Evolutionary conservation across 345 rosid genomes (phyloP), one percentile per base, ranked within the genome.

Genomic region (Brassica cretica): DNA sequence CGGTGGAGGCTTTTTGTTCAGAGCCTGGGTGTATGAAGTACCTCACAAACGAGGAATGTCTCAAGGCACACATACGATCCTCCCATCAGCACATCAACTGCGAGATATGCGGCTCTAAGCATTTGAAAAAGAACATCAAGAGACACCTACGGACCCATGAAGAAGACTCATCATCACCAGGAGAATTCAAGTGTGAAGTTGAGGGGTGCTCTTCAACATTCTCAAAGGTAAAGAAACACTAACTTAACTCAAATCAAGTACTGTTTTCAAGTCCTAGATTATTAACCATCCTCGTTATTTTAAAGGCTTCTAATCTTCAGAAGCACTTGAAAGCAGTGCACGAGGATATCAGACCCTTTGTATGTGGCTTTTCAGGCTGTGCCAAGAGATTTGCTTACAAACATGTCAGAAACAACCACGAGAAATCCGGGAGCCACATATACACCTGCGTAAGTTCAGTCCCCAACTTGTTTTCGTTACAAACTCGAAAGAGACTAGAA

Each of bases 321-420:
- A 81, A 84, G 67, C 98, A 93, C 37, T 72, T 87, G 55, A 90
- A 89, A 76, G 95, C 94, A 25, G 90, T 84, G 64, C 98, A 94
- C 39, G 82, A 87, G 53, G 85, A 85, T 66, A 75, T 71, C 51
- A 83, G 76, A 24, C 88, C 90, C 4, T 94, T 84, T 81, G 69
- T 79, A 1, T 89, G 98, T 27, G 76, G 94, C 15, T 80, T 87
- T 72, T 59, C 84, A 8, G 87, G 83, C 14, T 94, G 98, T 75
- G 90, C 85, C 53, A 84, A 70, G 93, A 89, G 83, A 72, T 93
- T 93, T 74, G 79, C 92, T 6, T 94, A 82, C 85, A 92, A 89
- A 78, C 98, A 94, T 64, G 94, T 93, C 1, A 87, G 97, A 72
- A 89, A 86, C 77, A 85, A 87, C 4, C 98, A 89, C 18, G 98